Percentiles rank a stretch among this genome's conserved stretches.
Evolutionary conservation across 768 basidiomycete species (phyloP).

Genomic region (Suillus subluteus): DNA sequence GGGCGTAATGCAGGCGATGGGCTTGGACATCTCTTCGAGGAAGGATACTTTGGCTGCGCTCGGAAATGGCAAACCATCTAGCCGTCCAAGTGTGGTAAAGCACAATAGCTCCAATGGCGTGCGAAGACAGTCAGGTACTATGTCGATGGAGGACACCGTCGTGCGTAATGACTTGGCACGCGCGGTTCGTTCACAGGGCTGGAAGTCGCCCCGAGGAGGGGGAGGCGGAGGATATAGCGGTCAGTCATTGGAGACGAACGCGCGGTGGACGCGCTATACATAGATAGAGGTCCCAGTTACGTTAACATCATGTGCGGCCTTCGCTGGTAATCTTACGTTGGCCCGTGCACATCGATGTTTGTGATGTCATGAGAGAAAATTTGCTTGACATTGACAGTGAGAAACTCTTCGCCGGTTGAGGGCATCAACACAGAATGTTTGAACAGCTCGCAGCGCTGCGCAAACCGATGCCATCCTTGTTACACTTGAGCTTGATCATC

Average conservation of each 20-base stretch:
- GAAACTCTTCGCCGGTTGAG: no score
- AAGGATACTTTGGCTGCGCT: neutral
- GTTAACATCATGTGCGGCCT: neutral
- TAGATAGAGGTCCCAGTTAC: conserved; percentile 3
- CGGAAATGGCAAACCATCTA: neutral
- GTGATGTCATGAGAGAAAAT: neutral
- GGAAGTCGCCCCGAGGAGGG: neutral
- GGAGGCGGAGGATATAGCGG: neutral
- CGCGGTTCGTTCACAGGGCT: neutral
- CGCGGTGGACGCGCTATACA: neutral
- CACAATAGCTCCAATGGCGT: neutral
- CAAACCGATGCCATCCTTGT: no score
- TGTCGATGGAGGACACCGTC: neutral
- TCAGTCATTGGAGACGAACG: neutral
- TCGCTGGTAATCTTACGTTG: neutral
- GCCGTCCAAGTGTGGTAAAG: neutral
- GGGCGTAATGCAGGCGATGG: conserved; percentile 7
- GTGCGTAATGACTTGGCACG: neutral
- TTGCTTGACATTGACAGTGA: no score
- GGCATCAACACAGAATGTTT: no score
- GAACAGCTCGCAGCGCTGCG: no score
- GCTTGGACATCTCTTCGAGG: neutral
- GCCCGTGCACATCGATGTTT: neutral
- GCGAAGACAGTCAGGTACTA: neutral
- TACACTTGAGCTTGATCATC: no score